Base-by-base conservation (phyloP, 495 filamentous ascomycete genomes). In the Pyronema domesticum region DNA sequence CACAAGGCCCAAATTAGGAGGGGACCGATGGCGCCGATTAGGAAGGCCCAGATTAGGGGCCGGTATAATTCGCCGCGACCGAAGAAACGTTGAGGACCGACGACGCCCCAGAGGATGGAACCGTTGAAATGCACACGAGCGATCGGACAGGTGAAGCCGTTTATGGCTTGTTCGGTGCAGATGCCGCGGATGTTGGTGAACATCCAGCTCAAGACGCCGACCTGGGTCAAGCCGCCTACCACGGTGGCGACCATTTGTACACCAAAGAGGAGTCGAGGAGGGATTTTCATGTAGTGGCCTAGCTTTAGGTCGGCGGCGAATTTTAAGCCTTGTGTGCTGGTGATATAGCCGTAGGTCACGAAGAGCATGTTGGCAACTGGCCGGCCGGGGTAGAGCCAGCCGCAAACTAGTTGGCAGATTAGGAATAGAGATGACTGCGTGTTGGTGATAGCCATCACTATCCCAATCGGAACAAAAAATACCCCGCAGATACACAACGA, bases 251-350 rank as follows among this genome's bases (percentile, higher is more conserved):
- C 72, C 72, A 91, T 81, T 59, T 94, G 87, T 3, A 89, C 82
- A 6, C 71, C 69, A 68, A 93, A 94, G 7, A 94, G 71, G 52
- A 82, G 76, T 10, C 82, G 79, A 0, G 86, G 85, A 14, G 87
- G 86, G 50, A 94, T 87, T 67, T 94, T 93, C 85, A 93, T 89
- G 66, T 94, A 93, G 63, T 89, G 83, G 33, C 87, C 87, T 0
- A 93, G 76, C 65, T 94, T 94, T 53, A 91, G 73, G 64, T 94
- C 86, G 15, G 84, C 77, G 3, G 85, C 79, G 67, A 93, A 93
- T 63, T 87, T 88, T 52, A 94, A 75, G 36, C 86, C 86, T 68
- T 94, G 84, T 5, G 82, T 80, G 1, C 80, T 85, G 1, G 80
- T 82, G 57, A 88, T 88, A 67, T 74, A 72, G 33, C 84, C 83